Percentiles rank a stretch among this genome's conserved stretches.
These are phyloP conservation scores for Obelidium mucronatum DNA, from an alignment of 192 early-diverging fungal species.

Conservation along the genomic window DNA sequence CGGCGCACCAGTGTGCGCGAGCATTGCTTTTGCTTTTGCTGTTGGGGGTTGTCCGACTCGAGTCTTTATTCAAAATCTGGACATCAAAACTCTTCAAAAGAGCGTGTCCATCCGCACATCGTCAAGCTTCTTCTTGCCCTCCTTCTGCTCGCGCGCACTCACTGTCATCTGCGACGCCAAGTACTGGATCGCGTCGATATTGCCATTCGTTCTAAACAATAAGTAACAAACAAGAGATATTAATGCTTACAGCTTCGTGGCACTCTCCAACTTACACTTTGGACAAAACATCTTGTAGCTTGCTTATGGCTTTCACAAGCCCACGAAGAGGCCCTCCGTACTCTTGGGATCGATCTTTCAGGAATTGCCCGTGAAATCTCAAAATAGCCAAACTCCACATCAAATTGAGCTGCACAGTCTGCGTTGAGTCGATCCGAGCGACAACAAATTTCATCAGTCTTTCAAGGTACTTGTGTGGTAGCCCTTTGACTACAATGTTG, in stretches of 20 bases:
- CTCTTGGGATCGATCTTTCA: constrained; percentile 57
- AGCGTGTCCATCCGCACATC: constrained; percentile 52
- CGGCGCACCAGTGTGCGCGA: background rate
- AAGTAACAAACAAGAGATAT: constrained; percentile 29
- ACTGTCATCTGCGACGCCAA: constrained; percentile 33
- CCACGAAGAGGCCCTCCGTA: constrained; percentile 66
- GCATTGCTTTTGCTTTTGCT: too few relatives aligned
- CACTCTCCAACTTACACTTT: constrained; percentile 55
- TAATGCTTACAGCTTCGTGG: background rate
- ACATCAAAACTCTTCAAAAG: too few relatives aligned
- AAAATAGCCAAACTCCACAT: constrained; percentile 82
- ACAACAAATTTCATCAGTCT: constrained; percentile 86
- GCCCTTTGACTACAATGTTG: constrained; percentile 69
- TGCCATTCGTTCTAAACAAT: constrained; percentile 75
- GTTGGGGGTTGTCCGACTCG: too few relatives aligned
- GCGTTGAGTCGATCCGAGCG: constrained; percentile 77
- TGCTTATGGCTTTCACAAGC: constrained; percentile 70
- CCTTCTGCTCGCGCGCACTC: constrained; percentile 16
- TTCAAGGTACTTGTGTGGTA: constrained; percentile 89
- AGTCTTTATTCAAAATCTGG: too few relatives aligned
- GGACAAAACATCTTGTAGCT: constrained; percentile 54
- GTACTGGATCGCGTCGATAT: constrained; percentile 77
- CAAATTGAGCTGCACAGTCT: constrained; percentile 88
- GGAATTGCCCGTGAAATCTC: constrained; percentile 69
- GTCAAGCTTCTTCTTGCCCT: constrained; percentile 31